phyloP scores from a whole-genome alignment of 495 filamentous ascomycete genomes.

The Bathelium albidoporum region DNA sequence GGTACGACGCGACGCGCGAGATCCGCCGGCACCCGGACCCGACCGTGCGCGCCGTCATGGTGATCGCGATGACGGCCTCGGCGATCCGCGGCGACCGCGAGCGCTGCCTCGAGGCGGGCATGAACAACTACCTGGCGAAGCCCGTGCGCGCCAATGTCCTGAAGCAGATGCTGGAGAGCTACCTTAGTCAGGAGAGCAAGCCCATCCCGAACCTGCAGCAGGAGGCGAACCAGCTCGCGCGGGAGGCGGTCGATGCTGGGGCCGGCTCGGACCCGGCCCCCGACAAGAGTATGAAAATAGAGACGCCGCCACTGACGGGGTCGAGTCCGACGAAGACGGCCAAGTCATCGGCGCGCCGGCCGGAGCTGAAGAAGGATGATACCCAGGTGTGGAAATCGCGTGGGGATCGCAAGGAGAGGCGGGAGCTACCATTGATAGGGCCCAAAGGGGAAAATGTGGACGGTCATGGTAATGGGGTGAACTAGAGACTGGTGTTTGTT shows the following conservation, averaged over 20 bases:
- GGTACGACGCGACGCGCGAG: slow-evolving; percentile 81
- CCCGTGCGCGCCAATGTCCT: slow-evolving; percentile 54
- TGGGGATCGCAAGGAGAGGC: background rate
- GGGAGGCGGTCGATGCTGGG: slow-evolving; percentile 7
- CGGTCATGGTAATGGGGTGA: background rate
- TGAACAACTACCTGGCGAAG: slow-evolving; percentile 94
- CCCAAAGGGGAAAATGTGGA: background rate
- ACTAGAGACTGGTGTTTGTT: background rate
- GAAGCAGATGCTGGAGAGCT: slow-evolving; percentile 31
- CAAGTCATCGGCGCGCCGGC: background rate
- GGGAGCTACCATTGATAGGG: background rate
- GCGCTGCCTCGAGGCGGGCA: slow-evolving; percentile 82
- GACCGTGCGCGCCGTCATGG: slow-evolving; percentile 61
- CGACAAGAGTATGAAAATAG: background rate
- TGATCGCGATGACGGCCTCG: slow-evolving; percentile 89
- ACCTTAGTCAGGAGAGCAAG: slow-evolving; percentile 28
- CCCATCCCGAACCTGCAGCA: slow-evolving; percentile 30
- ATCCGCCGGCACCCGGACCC: slow-evolving; percentile 65
- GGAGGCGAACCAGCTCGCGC: slow-evolving; percentile 30
- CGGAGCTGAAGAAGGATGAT: background rate
- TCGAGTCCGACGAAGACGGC: background rate
- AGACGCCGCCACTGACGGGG: slow-evolving; percentile 1
- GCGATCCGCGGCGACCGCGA: slow-evolving; percentile 88
- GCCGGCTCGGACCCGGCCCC: background rate
- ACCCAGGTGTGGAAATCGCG: background rate